phyloP scores from a whole-genome alignment of 768 basidiomycete species.

The Tricholoma saponaceum region DNA sequence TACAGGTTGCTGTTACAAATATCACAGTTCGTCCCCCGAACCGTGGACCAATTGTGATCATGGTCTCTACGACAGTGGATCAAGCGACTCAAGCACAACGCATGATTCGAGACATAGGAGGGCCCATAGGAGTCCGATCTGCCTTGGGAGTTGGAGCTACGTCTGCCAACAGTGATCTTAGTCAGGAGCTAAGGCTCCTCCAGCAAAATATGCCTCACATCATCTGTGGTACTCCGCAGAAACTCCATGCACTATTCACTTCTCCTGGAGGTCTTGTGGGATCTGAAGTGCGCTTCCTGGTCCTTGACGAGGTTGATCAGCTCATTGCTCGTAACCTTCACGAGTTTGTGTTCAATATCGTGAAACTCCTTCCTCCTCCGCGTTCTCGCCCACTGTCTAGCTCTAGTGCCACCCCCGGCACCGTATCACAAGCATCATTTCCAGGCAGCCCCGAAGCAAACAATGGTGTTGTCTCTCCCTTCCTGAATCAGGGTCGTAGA shows the following conservation, averaged over 20 bases:
- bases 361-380: constrained; percentile 88
- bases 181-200: constrained; percentile 76
- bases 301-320: constrained; percentile 97
- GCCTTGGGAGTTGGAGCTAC: constrained; percentile 84
- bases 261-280: constrained; percentile 72
- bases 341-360: constrained; percentile 91
- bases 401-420: constrained; percentile 25
- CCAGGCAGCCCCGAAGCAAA: constrained; percentile 42
- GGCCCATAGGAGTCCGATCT: constrained; percentile 87
- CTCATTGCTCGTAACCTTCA: constrained; percentile 95
- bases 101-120: constrained; percentile 92
- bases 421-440: constrained; percentile 38
- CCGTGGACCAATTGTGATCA: constrained; percentile 83
- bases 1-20: constrained; percentile 74
- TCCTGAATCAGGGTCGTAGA: constrained; percentile 45
- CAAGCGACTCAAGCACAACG: constrained; percentile 97
- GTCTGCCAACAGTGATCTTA: constrained; percentile 54
- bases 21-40: constrained; percentile 51
- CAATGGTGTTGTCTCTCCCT: constrained; percentile 30
- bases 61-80: constrained; percentile 97
- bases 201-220: constrained; percentile 94
- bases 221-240: constrained; percentile 96
- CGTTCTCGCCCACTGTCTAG: constrained; percentile 56
- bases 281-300: constrained; percentile 86
- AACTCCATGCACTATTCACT: constrained; percentile 89